Conservation (phyloP, 805 yeast species). For the Kuraishia molischiana region DNA sequence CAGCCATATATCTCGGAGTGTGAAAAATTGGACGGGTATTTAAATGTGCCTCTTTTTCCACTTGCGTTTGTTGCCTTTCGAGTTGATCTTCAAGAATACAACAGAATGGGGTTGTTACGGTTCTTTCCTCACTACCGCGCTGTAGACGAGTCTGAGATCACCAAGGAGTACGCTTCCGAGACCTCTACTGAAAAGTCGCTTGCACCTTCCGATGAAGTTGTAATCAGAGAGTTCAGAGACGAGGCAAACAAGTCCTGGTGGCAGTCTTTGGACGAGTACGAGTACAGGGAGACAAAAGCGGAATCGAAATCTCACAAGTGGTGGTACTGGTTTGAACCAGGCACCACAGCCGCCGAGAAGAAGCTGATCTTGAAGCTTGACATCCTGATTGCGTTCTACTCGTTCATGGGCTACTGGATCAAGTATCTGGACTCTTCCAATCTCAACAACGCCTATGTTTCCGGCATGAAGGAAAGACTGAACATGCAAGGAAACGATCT, state of each 20-base stretch:
- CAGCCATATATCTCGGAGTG: no score
- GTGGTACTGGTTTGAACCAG: conserved; percentile 47
- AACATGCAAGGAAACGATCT: conserved; percentile 36
- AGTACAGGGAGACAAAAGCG: conserved; percentile 36
- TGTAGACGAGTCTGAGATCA: not conserved
- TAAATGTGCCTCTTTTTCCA: no score
- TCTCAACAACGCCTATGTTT: conserved; percentile 55
- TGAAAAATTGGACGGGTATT: no score
- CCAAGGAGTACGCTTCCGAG: no score
- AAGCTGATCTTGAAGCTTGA: conserved; percentile 45
- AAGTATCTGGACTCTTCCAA: conserved; percentile 55
- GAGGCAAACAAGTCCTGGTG: conserved; percentile 46
- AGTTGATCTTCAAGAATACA: no score
- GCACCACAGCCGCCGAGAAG: conserved; percentile 37
- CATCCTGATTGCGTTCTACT: conserved; percentile 38
- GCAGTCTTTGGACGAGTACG: conserved; percentile 52
- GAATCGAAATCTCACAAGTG: conserved; percentile 27
- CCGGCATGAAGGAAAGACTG: conserved; percentile 50
- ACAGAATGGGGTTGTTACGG: no score
- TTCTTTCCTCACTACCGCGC: not conserved
- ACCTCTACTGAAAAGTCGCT: not conserved
- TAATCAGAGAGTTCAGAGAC: conserved; percentile 31
- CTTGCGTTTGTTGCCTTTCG: no score
- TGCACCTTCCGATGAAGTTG: conserved; percentile 9
- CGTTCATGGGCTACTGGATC: conserved; percentile 57